Conservation (phyloP, 140 eudicot species). For the Cichorium intybus region DNA sequence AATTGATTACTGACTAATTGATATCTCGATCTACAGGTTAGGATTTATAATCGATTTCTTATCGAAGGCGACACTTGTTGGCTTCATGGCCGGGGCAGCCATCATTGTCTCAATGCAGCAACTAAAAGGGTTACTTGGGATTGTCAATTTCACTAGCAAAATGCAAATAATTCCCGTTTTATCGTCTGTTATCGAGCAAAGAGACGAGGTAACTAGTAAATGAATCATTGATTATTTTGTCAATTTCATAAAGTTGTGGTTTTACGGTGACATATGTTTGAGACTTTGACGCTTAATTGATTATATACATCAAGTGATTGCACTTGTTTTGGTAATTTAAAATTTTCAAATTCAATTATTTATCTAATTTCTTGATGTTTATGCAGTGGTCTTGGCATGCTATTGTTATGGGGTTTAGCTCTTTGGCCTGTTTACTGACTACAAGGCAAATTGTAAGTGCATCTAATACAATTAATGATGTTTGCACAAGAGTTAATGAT, state of each 20-base stretch:
- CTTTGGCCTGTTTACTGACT: slow-evolving; percentile 42
- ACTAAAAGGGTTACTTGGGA: slow-evolving; percentile 58
- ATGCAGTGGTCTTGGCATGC: slow-evolving; percentile 79
- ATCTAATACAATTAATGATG: background rate
- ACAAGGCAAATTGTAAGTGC: slow-evolving; percentile 49
- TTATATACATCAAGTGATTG: background rate
- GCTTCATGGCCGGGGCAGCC: slow-evolving; percentile 85
- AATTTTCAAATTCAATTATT: background rate
- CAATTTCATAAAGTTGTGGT: background rate
- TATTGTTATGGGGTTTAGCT: slow-evolving; percentile 50
- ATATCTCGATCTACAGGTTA: slow-evolving; percentile 32
- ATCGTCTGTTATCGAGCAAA: slow-evolving; percentile 39
- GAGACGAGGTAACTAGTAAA: slow-evolving; percentile 35
- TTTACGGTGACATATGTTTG: no score
- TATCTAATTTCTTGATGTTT: background rate
- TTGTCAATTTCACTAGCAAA: slow-evolving; percentile 47
- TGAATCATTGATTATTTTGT: background rate
- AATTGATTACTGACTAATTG: background rate
- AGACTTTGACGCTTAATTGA: no score
- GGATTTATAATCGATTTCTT: slow-evolving; percentile 65
- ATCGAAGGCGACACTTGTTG: slow-evolving; percentile 73
- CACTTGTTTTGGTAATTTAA: background rate
- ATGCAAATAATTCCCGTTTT: slow-evolving; percentile 50
- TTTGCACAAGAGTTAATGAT: no score
- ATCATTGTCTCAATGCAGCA: slow-evolving; percentile 62